Base-by-base conservation (phyloP, 139 green algal species). In the Trebouxia sp. region DNA sequence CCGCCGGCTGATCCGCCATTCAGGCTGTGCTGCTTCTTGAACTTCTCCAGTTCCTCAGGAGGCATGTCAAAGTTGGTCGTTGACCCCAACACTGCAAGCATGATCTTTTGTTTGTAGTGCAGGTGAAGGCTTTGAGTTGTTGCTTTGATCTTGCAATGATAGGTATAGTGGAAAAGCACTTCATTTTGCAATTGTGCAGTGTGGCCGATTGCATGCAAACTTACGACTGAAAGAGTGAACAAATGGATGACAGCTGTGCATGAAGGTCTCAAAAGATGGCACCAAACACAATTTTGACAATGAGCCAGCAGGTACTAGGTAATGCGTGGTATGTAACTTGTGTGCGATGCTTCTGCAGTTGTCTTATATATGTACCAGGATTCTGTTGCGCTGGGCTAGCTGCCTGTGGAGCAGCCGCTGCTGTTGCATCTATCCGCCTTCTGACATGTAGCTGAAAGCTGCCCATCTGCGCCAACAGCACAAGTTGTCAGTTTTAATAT, bases 391-490 rank as follows among this genome's bases (percentile, higher is more conserved):
- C 81, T 4, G 69, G 56, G 0, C 76, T 26, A 51, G 84, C 72
- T 24, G 82, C 58, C 14, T 62, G 51, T 0, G 75, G 66, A 37
- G 69, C 65, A 3, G 84, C 67, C 14, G 30, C 26, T 15, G 72
- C 62, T 26, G 35, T 41, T 39, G 78, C 82, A 12, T 62, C 74
- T 4, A 93, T 47, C 78, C 86, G 92, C 70, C 92, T 88, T 38
- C 87, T 83, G 7, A 97, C 89, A 14, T 87, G 89, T 51, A 97
- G 83, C 45, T 91, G 80, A 56, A 96, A 97, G 41, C 38, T 83
- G 42, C 91, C 91, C 78, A 97, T 88, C 88, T 94, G 88, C 65
- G 78, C 24, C 6, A 38, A n/a, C 22, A 35, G 2, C 32, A 42
- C 26, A 45, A 10, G 28, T 72, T 28, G 43, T 15, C 14, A 62